Percentiles rank a stretch among this genome's conserved stretches.
Evolutionary conservation across 306 rosid species (phyloP).

Genomic region (Lathyrus tuberosus): DNA sequence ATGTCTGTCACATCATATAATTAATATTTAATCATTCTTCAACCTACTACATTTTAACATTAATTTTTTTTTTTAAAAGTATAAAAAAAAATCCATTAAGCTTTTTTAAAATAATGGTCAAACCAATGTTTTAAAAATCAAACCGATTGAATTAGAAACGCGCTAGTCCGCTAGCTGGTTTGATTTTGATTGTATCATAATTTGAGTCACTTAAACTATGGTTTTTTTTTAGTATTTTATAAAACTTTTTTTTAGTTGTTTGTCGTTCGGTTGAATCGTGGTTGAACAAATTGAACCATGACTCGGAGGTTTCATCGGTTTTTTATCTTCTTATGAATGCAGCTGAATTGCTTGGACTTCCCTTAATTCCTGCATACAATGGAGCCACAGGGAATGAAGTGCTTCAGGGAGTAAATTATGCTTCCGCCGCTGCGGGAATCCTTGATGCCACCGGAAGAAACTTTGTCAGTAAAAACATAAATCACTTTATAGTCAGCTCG

Average conservation of each 20-base stretch:
- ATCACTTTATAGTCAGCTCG: background rate
- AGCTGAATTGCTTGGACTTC: conserved; percentile 91
- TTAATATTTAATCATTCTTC: background rate
- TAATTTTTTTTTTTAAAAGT: too few species aligned
- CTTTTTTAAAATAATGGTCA: too few species aligned
- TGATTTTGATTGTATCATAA: background rate
- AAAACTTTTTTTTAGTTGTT: too few species aligned
- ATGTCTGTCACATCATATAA: background rate
- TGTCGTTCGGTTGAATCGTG: background rate
- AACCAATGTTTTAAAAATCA: background rate
- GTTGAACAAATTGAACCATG: background rate
- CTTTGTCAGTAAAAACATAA: conserved; percentile 55
- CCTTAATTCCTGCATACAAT: conserved; percentile 74
- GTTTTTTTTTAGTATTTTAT: too few species aligned
- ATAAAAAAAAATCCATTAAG: too few species aligned
- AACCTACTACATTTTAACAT: too few species aligned
- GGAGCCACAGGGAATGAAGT: conserved; percentile 61
- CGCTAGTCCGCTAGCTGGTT: background rate
- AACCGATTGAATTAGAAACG: background rate
- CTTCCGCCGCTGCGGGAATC: conserved; percentile 96
- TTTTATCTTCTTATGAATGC: conserved; percentile 32
- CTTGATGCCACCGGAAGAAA: conserved; percentile 87
- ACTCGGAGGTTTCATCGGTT: background rate
- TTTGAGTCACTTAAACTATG: too few species aligned
- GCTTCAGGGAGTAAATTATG: conserved; percentile 83